Evolutionary conservation across 306 rosid species (phyloP), one percentile per base, ranked within the genome.

Genomic region (Lupinus albus): DNA sequence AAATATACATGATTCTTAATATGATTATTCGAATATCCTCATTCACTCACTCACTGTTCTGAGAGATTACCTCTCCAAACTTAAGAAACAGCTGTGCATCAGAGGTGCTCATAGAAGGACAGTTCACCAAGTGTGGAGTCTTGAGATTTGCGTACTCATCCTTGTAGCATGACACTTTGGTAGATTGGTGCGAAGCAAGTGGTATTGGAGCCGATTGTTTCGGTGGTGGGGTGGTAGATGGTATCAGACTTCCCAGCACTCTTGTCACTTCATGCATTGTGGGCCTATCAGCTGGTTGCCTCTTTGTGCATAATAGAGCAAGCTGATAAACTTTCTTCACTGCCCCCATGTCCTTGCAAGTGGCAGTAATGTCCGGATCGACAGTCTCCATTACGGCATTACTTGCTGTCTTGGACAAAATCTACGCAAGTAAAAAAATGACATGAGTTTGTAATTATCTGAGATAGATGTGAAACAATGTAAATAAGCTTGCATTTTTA

Each of bases 21-120:
- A 50, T 53, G 60, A 47, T 30, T 45, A 25, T 9, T 48, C 41
- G 57, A 50, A 32, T 56, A 50, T 11, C 36, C 20, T 85, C 79
- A 83, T 75, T 74, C 86, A 36, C 89, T 91, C 79, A 84, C 77
- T 74, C 87, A 36, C 94, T 91, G 82, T 87, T 88, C 45, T 85
- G 96, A 48, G 97, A 87, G 66, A 91, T 91, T 47, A 91, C 97
- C 85, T 91, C 97, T 42, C 97, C 96, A 42, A 91, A 91, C 74
- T 91, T 88, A 60, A 89, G 87, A 72, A 91, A 91, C 32, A 89
- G 92, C 53, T 89, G 97, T 0, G 96, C 97, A 55, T 91, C 96
- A 1, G 96, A 88, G 52, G 94, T 82, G 76, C 97, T 91, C 91
- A 91, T 89, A 9, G 97, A 87, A 7, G 96, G 83, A 76, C 88